Evolutionary conservation across 2,329 filamentous ascomycete genomes (phyloP).

Genomic region (Falciphora oryzae): DNA sequence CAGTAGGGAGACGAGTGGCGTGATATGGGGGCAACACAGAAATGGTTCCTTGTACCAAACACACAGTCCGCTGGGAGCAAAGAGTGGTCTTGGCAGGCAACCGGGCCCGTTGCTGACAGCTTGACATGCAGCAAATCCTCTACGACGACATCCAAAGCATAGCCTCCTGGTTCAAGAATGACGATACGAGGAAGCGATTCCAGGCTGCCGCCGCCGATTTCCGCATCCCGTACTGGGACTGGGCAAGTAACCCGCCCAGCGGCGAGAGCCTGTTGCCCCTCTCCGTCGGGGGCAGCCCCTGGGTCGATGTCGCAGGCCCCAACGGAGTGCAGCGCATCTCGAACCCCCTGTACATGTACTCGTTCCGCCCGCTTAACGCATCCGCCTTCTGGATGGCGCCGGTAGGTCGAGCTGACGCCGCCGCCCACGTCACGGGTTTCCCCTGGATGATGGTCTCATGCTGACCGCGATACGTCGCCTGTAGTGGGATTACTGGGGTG

Average conservation of each 20-base stretch:
- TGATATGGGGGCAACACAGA: not conserved
- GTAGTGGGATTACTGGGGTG: slow-evolving; percentile 53
- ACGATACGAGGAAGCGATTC: slow-evolving; percentile 38
- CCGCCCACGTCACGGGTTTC: too few relatives aligned
- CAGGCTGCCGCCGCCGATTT: slow-evolving; percentile 44
- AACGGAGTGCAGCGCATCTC: slow-evolving; percentile 48
- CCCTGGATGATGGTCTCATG: not conserved
- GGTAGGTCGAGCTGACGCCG: slow-evolving; percentile 35
- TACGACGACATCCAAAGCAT: slow-evolving; percentile 33
- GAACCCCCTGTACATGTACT: slow-evolving; percentile 58
- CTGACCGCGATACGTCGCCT: not conserved
- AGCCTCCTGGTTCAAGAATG: slow-evolving; percentile 40
- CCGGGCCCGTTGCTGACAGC: not conserved
- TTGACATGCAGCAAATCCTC: slow-evolving; percentile 31
- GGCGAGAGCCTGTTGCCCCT: slow-evolving; percentile 43
- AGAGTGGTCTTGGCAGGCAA: not conserved
- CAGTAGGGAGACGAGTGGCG: not conserved
- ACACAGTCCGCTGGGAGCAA: slow-evolving; percentile 9
- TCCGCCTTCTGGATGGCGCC: slow-evolving; percentile 52
- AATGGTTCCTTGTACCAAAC: not conserved
- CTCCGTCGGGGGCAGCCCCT: slow-evolving; percentile 38
- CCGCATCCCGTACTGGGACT: slow-evolving; percentile 56
- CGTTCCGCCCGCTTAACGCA: slow-evolving; percentile 52
- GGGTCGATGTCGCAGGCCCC: slow-evolving; percentile 48
- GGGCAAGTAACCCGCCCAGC: slow-evolving; percentile 42